These are phyloP conservation scores for Aspergillus pseudoterreus DNA, from an alignment of 2,329 filamentous ascomycete species.

Conservation along the genomic window DNA sequence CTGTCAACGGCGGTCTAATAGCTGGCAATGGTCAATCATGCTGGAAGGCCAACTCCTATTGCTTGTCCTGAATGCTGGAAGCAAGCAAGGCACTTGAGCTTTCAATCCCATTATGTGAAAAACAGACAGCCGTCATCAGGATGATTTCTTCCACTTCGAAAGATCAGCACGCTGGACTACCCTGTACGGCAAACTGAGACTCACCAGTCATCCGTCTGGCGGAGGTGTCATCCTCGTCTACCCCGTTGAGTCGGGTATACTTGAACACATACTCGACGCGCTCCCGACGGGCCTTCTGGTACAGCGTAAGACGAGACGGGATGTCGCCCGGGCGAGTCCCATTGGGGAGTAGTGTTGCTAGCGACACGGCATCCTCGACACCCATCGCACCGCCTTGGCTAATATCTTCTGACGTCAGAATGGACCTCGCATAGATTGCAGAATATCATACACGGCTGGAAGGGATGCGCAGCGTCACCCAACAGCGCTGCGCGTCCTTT, in stretches of 20 bases:
- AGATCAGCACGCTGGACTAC: neutral
- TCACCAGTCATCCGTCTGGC: constrained; percentile 14
- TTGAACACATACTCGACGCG: constrained; percentile 19
- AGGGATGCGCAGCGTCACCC: constrained; percentile 66
- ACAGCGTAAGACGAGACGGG: constrained; percentile 14
- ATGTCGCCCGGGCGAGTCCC: constrained; percentile 16
- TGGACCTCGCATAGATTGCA: neutral
- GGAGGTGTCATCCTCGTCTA: constrained; percentile 16
- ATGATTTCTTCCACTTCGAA: constrained; percentile 21
- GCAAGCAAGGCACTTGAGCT: constrained; percentile 6
- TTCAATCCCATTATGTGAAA: constrained; percentile 20
- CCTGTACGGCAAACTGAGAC: neutral
- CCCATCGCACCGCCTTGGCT: constrained; percentile 32
- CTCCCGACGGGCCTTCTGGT: constrained; percentile 16
- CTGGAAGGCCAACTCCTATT: too few species aligned
- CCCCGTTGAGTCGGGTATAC: constrained; percentile 21
- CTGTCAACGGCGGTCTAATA: too few species aligned
- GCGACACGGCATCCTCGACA: constrained; percentile 28
- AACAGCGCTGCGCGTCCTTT: constrained; percentile 53
- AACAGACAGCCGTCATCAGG: constrained; percentile 17
- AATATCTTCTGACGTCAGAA: constrained; percentile 15
- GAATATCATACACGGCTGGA: constrained; percentile 46
- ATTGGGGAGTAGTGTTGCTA: constrained; percentile 23
- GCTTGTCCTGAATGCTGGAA: neutral
- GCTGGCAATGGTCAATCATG: too few species aligned